Conservation (phyloP, 495 filamentous ascomycete species). For the Penicillium bovifimosum region DNA sequence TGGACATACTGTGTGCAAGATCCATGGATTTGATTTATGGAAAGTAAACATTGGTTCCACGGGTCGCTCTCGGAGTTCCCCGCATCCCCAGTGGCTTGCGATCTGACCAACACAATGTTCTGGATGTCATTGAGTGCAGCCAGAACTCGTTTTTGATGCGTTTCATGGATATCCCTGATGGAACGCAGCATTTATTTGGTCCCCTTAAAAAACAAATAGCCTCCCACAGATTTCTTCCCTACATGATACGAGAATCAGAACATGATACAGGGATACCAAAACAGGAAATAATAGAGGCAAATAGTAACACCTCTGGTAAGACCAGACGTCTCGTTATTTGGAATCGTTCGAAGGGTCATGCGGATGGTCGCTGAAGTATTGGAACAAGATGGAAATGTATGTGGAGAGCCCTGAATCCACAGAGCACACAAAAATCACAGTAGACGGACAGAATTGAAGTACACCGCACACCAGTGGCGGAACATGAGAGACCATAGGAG, state of each 20-base stretch:
- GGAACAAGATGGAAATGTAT: neutral
- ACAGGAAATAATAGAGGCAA: constrained; percentile 7
- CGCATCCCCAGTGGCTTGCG: constrained; percentile 3
- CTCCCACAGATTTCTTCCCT: neutral
- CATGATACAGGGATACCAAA: constrained; percentile 21
- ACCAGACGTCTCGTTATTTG: constrained; percentile 2
- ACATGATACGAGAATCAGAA: constrained; percentile 11
- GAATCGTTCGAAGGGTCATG: constrained; percentile 1
- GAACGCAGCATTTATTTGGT: constrained; percentile 7
- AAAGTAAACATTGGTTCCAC: constrained; percentile 18
- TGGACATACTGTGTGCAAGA: neutral
- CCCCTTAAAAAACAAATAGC: constrained; percentile 4
- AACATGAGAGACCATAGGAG: neutral
- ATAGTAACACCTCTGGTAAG: neutral
- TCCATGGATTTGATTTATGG: neutral
- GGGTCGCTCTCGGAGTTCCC: constrained; percentile 14
- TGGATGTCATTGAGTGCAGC: constrained; percentile 5
- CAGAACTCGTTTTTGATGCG: constrained; percentile 5
- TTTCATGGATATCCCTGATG: constrained; percentile 12
- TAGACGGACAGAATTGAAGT: neutral
- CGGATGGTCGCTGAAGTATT: constrained; percentile 2
- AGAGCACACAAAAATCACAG: neutral
- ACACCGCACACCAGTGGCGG: constrained; percentile 19
- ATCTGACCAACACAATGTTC: neutral
- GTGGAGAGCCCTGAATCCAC: neutral